A percentile compares a stretch with the other conserved stretches of the same genome.
These are phyloP conservation scores for Candida chilensis DNA, from an alignment of 805 yeast genomes.

Conservation along the genomic window DNA sequence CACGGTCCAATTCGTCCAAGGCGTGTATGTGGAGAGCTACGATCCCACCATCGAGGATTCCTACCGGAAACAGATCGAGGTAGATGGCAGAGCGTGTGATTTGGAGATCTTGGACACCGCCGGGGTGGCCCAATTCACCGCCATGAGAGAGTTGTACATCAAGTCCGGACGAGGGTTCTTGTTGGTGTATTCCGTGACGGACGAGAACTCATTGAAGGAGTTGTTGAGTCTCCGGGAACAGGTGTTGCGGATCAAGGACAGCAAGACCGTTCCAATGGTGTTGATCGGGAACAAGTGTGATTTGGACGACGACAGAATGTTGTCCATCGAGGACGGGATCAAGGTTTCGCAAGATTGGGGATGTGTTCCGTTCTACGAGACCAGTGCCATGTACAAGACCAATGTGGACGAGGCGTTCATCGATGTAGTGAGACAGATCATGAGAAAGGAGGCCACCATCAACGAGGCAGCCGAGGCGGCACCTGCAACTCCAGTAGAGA, in stretches of 20 bases:
- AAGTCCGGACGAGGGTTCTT: conserved; percentile 76
- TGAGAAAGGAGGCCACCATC: conserved; percentile 55
- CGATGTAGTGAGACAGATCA: conserved; percentile 84
- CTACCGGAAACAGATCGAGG: conserved; percentile 78
- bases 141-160: conserved; percentile 85
- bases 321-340: conserved; percentile 75
- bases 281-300: conserved; percentile 90
- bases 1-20: conserved; percentile 88
- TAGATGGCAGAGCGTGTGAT: conserved; percentile 82
- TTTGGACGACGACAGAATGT: conserved; percentile 62
- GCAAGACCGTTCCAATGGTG: conserved; percentile 76
- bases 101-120: conserved; percentile 69
- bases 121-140: conserved; percentile 82
- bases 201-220: conserved; percentile 63
- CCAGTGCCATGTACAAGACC: conserved; percentile 84
- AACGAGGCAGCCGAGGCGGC: conserved; percentile 35
- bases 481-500: conserved; percentile 29
- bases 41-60: conserved; percentile 98
- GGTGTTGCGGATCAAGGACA: conserved; percentile 74
- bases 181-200: conserved; percentile 51
- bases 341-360: conserved; percentile 83
- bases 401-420: conserved; percentile 88
- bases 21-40: conserved; percentile 81
- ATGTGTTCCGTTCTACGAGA: conserved; percentile 83
- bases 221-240: conserved; percentile 74